Conservation (phyloP, 805 yeast genomes). For the Wickerhamiella kazuoi region DNA sequence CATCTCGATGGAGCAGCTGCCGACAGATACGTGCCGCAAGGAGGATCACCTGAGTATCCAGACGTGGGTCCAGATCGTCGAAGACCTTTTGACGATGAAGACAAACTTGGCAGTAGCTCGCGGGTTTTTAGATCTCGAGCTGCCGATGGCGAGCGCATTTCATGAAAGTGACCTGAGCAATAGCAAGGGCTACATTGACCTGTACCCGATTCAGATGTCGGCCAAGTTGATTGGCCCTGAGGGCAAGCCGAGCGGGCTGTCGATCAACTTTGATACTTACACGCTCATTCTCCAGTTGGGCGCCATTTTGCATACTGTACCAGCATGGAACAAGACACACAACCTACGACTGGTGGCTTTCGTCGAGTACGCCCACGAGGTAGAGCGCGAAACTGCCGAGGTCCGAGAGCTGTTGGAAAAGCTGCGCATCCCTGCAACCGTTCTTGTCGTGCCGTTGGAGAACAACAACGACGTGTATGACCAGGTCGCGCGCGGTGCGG, state of each 20-base stretch:
- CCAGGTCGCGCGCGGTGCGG: conserved; percentile 55
- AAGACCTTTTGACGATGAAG: conserved; percentile 73
- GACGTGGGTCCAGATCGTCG: conserved; percentile 86
- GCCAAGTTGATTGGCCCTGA: conserved; percentile 51
- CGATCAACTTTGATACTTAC: conserved; percentile 91
- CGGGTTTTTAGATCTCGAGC: conserved; percentile 49
- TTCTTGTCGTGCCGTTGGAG: conserved; percentile 53
- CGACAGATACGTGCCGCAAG: conserved; percentile 62
- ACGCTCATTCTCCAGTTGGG: conserved; percentile 87
- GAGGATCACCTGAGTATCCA: conserved; percentile 51
- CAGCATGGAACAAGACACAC: conserved; percentile 74
- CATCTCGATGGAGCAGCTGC: conserved; percentile 31
- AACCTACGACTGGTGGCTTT: conserved; percentile 67
- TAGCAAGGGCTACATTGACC: conserved; percentile 45
- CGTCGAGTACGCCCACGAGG: conserved; percentile 60
- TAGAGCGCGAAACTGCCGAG: conserved; percentile 49
- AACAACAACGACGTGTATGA: conserved; percentile 46
- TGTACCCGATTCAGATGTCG: conserved; percentile 95
- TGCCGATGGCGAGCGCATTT: conserved; percentile 31
- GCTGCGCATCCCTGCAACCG: conserved; percentile 69
- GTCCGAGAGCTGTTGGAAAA: conserved; percentile 47
- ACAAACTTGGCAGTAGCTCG: conserved; percentile 89
- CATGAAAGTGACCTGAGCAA: conserved; percentile 15
- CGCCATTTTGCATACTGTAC: conserved; percentile 81
- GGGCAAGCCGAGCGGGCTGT: conserved; percentile 47